These are phyloP conservation scores for Sporothrix luriei DNA, from an alignment of 2,329 filamentous ascomycete species.

Conservation along the genomic window DNA sequence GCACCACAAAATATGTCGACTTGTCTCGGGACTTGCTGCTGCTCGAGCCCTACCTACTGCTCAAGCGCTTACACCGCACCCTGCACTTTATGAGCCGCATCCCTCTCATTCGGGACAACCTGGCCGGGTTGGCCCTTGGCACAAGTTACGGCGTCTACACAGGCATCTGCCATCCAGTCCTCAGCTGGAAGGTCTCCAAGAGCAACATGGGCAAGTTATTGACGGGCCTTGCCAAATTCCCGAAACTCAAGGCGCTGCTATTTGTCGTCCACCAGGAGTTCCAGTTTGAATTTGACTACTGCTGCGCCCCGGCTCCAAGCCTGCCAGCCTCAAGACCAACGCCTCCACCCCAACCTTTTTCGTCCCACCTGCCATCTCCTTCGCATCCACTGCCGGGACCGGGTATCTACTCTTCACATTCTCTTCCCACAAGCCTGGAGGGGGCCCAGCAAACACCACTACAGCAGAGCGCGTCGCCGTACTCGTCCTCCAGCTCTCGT, in stretches of 20 bases:
- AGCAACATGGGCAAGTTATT: slow-evolving; percentile 51
- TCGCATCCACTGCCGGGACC: neutral
- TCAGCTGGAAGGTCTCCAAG: slow-evolving; percentile 50
- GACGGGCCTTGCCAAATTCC: slow-evolving; percentile 47
- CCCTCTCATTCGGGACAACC: slow-evolving; percentile 48
- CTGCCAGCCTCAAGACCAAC: neutral
- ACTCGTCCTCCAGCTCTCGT: slow-evolving; percentile 7
- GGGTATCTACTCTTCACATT: slow-evolving; percentile 12
- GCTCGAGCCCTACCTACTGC: slow-evolving; percentile 53
- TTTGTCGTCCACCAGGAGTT: slow-evolving; percentile 54
- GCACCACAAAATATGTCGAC: slow-evolving; percentile 53
- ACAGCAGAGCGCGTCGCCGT: slow-evolving; percentile 14
- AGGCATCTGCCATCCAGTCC: slow-evolving; percentile 50
- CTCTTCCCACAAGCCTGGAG: neutral
- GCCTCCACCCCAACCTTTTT: neutral
- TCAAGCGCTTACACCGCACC: slow-evolving; percentile 51
- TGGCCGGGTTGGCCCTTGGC: slow-evolving; percentile 49
- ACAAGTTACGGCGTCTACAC: slow-evolving; percentile 52
- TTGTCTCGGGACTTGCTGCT: slow-evolving; percentile 51
- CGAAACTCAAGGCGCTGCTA: slow-evolving; percentile 47
- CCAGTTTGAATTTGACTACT: slow-evolving; percentile 49
- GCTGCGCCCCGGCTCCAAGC: slow-evolving; percentile 35
- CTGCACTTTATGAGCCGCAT: slow-evolving; percentile 52
- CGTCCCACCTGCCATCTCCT: neutral
- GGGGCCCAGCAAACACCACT: neutral